Evolutionary conservation across 768 basidiomycete species (phyloP), one percentile per base, ranked within the genome.

Genomic region (Lactarius psammicola): DNA sequence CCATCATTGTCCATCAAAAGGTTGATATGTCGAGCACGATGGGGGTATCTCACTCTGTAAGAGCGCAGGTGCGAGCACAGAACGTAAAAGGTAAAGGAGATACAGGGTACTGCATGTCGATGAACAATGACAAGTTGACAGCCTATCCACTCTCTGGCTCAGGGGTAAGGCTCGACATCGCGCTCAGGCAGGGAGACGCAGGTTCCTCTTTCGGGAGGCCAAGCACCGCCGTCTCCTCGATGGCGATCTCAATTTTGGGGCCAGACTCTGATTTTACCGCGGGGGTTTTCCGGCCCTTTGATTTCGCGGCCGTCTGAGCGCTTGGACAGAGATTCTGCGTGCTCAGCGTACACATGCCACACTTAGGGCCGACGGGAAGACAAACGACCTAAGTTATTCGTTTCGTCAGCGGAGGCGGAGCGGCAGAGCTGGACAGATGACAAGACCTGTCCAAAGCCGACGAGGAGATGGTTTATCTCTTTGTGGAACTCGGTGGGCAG

Each of bases 381-480:
- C 90, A 93, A 0, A 92, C 78, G 0, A 82, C 84, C 90, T 92
- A 66, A 20, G 18, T 2, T 1, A 46, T 51, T 8, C 54, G 8
- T 20, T 36, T 23, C 23, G 63, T 54, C 1, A 26, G 28, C 46
- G 42, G 20, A 20, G 20, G 23, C 28, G 36, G n/a, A 38, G 15
- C 20, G 7, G 10, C 17, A 38, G 7, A 53, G 9, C 36, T 56
- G 18, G 40, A 62, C 18, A 5, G 34, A 46, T 7, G 15, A 59
- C 76, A 33, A n/a, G 67, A 90, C 91, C 83, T 94, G 92, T 38
- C 92, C 92, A 65, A 94, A 94, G 0, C 92, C 91, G 4, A 94
- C 92, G 0, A 94, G 81, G 74, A 90, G 71, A 63, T 87, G 87
- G 72, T 94, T 94, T 64, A 94, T 92, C 30, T 92, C 87, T 2